Evolutionary conservation across 2,329 filamentous ascomycete species (phyloP).

Genomic region (Mycogone perniciosa): DNA sequence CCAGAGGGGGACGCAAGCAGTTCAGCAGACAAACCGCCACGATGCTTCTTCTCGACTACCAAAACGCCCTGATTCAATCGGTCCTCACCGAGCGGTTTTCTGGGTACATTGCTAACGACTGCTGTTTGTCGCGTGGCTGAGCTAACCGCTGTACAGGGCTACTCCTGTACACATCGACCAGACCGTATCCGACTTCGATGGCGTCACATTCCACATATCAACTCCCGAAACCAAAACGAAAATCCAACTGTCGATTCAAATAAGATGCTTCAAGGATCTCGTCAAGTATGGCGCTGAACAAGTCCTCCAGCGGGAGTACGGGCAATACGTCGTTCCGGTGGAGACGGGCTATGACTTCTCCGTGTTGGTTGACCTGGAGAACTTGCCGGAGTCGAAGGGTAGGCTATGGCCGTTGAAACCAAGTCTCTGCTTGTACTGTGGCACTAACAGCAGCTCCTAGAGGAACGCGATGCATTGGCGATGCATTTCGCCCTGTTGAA

Average conservation of each 20-base stretch:
- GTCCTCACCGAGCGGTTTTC: conserved; percentile 92
- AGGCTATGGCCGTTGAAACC: conserved; percentile 11
- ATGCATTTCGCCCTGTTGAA: conserved; percentile 85
- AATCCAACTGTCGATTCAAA: conserved; percentile 88
- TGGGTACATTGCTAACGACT: conserved; percentile 46
- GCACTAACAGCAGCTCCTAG: conserved; percentile 34
- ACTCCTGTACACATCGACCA: conserved; percentile 89
- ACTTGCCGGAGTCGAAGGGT: conserved; percentile 75
- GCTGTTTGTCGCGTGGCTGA: conserved; percentile 3
- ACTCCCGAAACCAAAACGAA: conserved; percentile 90
- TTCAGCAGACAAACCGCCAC: conserved; percentile 28
- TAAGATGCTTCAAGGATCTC: conserved; percentile 91
- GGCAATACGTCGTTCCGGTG: conserved; percentile 77
- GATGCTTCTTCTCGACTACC: conserved; percentile 95
- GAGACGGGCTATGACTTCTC: conserved; percentile 97
- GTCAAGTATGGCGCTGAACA: conserved; percentile 87
- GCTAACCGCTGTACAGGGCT: conserved; percentile 54
- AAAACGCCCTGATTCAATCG: conserved; percentile 96
- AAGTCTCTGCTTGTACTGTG: background rate
- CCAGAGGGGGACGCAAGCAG: background rate
- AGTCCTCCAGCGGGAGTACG: conserved; percentile 91
- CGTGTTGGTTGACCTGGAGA: conserved; percentile 80
- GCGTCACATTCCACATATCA: conserved; percentile 96
- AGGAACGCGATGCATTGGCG: conserved; percentile 80
- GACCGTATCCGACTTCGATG: conserved; percentile 97